phyloP scores from a whole-genome alignment of 225 moss, liverwort and hornwort species.

The Sphagnum tenellum region DNA sequence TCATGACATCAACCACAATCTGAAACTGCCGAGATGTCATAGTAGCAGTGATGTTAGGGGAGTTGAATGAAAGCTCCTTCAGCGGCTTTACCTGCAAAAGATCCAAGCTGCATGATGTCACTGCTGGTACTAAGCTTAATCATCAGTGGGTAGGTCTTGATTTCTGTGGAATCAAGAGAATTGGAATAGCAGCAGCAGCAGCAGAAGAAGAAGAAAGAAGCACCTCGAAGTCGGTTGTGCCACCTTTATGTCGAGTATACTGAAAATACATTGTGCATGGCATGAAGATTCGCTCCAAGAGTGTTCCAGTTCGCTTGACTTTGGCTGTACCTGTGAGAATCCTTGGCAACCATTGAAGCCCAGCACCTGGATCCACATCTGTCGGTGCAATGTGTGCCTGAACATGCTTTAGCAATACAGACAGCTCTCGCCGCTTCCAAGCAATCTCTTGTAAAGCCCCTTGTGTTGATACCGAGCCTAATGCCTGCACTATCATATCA shows the following conservation, averaged over 20 bases:
- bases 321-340: conserved; percentile 85
- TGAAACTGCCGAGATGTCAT: conserved; percentile 99
- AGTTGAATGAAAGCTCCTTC: conserved; percentile 90
- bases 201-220: too few species aligned
- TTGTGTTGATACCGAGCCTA: conserved; percentile 53
- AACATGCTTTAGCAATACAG: conserved; percentile 86
- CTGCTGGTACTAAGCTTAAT: too few species aligned
- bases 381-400: conserved; percentile 98
- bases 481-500: conserved; percentile 49
- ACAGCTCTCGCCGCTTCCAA: conserved; percentile 96
- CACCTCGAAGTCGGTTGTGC: conserved; percentile 86
- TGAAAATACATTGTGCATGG: conserved; percentile 98
- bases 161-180: too few species aligned
- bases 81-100: conserved; percentile 61
- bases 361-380: conserved; percentile 95
- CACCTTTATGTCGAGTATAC: conserved; percentile 95
- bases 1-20: conserved; percentile 95
- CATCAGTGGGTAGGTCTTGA: too few species aligned
- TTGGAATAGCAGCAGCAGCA: too few species aligned
- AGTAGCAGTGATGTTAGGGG: conserved; percentile 91
- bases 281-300: conserved; percentile 93
- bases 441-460: conserved; percentile 60
- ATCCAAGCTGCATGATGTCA: too few species aligned
- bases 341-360: conserved; percentile 91
- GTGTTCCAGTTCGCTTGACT: conserved; percentile 84